Evolutionary conservation across 2,329 filamentous ascomycete genomes (phyloP).

Genomic region (Clonostachys rosea): DNA sequence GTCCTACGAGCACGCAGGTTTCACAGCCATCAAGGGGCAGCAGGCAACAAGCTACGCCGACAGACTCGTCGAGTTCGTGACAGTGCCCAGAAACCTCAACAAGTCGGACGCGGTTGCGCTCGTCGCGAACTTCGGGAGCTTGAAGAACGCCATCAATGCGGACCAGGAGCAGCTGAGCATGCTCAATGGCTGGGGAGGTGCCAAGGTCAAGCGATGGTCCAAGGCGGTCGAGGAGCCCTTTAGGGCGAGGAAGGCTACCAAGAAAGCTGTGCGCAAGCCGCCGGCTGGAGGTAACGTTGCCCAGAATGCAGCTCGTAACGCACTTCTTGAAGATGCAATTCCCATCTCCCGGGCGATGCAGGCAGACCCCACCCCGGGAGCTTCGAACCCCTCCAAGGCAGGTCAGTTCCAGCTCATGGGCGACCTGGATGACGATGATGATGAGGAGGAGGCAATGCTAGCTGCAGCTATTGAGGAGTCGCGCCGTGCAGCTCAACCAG

Average conservation of each 20-base stretch:
- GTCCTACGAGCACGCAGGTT: conserved; percentile 79
- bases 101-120: conserved; percentile 90
- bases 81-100: conserved; percentile 83
- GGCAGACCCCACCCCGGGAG: conserved; percentile 25
- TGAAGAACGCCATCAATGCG: conserved; percentile 83
- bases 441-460: conserved; percentile 44
- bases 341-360: conserved; percentile 26
- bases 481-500: conserved; percentile 11
- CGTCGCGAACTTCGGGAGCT: conserved; percentile 86
- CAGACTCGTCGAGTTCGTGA: conserved; percentile 87
- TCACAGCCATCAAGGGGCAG: conserved; percentile 78
- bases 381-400: conserved; percentile 3
- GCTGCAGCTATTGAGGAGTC: conserved; percentile 42
- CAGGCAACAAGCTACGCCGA: conserved; percentile 83
- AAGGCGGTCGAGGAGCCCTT: conserved; percentile 82
- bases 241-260: conserved; percentile 67
- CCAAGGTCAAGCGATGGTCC: conserved; percentile 87
- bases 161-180: conserved; percentile 78
- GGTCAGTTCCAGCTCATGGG: conserved; percentile 2
- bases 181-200: conserved; percentile 91
- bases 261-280: conserved; percentile 20
- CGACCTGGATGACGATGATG: conserved; percentile 31
- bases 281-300: neutral
- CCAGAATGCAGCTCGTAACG: too few species aligned
- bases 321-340: conserved; percentile 24